Evolutionary conservation across 179 eudicot genomes (phyloP).

Genomic region (Drosera spatulata): DNA sequence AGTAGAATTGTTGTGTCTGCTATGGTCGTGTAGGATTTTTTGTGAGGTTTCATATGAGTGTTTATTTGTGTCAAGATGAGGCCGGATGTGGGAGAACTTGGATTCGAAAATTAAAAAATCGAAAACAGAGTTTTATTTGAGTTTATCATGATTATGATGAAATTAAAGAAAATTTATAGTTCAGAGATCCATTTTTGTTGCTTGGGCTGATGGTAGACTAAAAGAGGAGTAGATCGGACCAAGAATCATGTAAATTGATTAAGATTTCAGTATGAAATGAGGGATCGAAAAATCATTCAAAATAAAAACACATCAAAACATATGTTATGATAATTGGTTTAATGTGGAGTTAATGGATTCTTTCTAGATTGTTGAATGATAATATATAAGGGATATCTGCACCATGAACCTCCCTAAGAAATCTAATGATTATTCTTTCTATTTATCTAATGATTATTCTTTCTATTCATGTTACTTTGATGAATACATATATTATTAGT

Average conservation of each 20-base stretch:
- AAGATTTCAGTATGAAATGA: slow-evolving; percentile 9
- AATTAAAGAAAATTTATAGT: neutral
- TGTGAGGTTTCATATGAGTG: slow-evolving; percentile 41
- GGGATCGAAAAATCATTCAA: slow-evolving; percentile 1
- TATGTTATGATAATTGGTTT: no score
- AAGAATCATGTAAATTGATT: slow-evolving; percentile 10
- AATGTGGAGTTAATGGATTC: no score
- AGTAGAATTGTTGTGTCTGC: slow-evolving; percentile 22
- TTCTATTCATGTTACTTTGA: no score
- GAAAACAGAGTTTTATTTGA: slow-evolving; percentile 6
- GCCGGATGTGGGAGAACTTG: slow-evolving; percentile 13
- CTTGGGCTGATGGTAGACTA: slow-evolving; percentile 6
- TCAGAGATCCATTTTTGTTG: neutral
- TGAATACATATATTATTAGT: no score
- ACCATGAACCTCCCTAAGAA: no score
- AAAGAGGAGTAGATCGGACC: slow-evolving; percentile 7
- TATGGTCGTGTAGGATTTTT: slow-evolving; percentile 19
- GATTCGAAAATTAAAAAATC: slow-evolving; percentile 17
- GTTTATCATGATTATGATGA: slow-evolving; percentile 6
- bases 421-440: no score
- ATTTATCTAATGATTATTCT: no score
- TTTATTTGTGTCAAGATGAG: slow-evolving; percentile 1
- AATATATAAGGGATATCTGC: no score
- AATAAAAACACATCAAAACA: slow-evolving; percentile 24
- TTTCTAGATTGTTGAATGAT: no score